Conservation (phyloP, 2,329 filamentous ascomycete species). For the Myriosclerotinia duriaeana region DNA sequence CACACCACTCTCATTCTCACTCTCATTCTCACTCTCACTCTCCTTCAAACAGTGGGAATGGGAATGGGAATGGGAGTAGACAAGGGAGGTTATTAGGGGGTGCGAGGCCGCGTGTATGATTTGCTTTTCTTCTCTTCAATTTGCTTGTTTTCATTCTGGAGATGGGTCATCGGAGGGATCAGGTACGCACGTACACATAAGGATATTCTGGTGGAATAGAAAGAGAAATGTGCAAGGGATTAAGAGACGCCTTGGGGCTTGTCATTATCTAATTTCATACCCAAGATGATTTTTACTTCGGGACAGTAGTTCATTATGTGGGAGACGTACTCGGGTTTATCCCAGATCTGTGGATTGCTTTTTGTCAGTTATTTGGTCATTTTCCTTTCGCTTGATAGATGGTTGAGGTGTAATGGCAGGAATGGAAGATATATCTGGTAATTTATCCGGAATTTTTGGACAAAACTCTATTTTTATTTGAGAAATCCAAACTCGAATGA, state of each 20-base stretch:
- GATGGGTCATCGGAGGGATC: background rate
- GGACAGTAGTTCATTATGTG: slow-evolving; percentile 57
- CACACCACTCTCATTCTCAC: too few species aligned
- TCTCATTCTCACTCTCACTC: too few species aligned
- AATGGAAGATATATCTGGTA: background rate
- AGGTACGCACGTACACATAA: background rate
- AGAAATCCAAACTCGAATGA: too few species aligned
- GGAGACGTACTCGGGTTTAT: slow-evolving; percentile 45
- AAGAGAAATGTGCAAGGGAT: background rate
- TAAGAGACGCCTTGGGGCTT: slow-evolving; percentile 17
- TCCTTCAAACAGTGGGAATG: background rate
- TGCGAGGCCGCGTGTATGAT: background rate
- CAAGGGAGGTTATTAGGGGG: background rate
- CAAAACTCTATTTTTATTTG: too few species aligned
- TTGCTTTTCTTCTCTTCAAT: background rate
- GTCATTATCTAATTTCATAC: slow-evolving; percentile 52
- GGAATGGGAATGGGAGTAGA: background rate
- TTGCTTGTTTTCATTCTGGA: background rate
- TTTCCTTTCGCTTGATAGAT: too few species aligned
- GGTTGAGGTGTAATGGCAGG: too few species aligned
- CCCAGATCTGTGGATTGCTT: slow-evolving; percentile 49
- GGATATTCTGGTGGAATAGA: background rate
- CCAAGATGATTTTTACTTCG: slow-evolving; percentile 55
- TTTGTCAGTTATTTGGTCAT: slow-evolving; percentile 10
- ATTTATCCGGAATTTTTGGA: too few species aligned